Evolutionary conservation across 106 monocot genomes (phyloP), one percentile per base, ranked within the genome.

Genomic region (Xerophyta viscosa): DNA sequence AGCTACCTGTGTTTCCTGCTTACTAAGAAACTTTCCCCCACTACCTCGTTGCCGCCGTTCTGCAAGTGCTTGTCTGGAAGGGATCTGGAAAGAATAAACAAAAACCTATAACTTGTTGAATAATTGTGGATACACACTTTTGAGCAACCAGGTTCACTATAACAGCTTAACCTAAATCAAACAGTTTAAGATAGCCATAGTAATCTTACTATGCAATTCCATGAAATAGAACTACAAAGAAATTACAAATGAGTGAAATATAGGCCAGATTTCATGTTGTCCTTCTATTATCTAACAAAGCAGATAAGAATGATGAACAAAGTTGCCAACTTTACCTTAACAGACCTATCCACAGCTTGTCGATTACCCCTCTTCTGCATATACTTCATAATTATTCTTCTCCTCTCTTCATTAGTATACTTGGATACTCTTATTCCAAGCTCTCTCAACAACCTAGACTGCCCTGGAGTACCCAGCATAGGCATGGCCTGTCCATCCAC

Each of bases 11-110:
- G 43, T 67, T 29, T 79, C 75, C 52, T 76, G 75, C 42, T 79
- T 84, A 52, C 84, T 72, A 27, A 84, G 79, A 68, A 84, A 84
- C 37, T 79, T 79, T 57, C 84, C 84, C 20, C 75, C 79, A 62
- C 71, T 59, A 18, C 84, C 84, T 26, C 84, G 45, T 29, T 71
- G 79, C 37, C 84, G 56, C 61, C 84, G 63, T 56, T 72, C 84
- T 51, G 84, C 84, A 9, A 84, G 68, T 41, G 84, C 84, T 67
- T 79, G 79, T 37, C 84, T 66, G 9, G 84, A 84, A 27, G 79
- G 84, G 37, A 79, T 60, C 84, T 84, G 65, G 57, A 30, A 26
- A 49, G 46, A 41, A 36, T 18, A 6, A 48, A 48, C 5, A 36
- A 11, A 5, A 36, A n/a, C n/a, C n/a, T n/a, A n/a, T n/a, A n/a